Base-by-base conservation (phyloP, 2,329 filamentous ascomycete genomes). In the Xylariaceae sp. region DNA sequence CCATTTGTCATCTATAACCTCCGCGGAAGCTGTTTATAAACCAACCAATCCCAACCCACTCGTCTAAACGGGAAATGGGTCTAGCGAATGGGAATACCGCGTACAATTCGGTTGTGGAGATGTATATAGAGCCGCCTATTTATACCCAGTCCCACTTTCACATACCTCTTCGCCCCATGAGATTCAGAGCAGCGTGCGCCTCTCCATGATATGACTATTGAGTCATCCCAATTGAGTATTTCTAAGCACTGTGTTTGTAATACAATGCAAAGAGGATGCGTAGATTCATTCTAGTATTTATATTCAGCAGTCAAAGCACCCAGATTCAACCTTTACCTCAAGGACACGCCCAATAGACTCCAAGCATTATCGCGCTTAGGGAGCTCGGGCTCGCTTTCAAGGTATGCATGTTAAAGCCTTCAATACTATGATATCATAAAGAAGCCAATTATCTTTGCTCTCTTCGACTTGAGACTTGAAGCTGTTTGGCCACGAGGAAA, bases 281-380 rank as follows among this genome's bases (percentile, higher is more conserved):
- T 10, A 36, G 14, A 36, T 36, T 36, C 33, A 36, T 36, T 10
- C 10, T 10, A 36, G 10, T 36, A 36, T 36, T 10, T 36, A 36
- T 10, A 36, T 36, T 14, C 33, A 36, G 33, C 10, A 36, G 14
- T 36, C 33, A 36, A 36, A 41, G 28, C 12, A 11, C 22, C 36
- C 48, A 41, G 33, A 41, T 16, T 34, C 36, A 34, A 28, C 17
- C 82, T 95, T 28, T 94, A 93, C 75, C 95, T 90, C 16, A 77
- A 81, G n/a, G 80, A 84, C 64, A 96, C 90, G 44, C 89, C 90
- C 42, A 96, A 96, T 73, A 90, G 90, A 57, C 88, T 93, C 77
- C 95, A 95, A 71, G 83, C 89, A 55, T 90, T 54, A 95, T 95
- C 60, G 80, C 88, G 12, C 75, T 96, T 16, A 89, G 94, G 72